Base-by-base conservation (phyloP, 1,139 yeast genomes). In the Geotrichum candidum region DNA sequence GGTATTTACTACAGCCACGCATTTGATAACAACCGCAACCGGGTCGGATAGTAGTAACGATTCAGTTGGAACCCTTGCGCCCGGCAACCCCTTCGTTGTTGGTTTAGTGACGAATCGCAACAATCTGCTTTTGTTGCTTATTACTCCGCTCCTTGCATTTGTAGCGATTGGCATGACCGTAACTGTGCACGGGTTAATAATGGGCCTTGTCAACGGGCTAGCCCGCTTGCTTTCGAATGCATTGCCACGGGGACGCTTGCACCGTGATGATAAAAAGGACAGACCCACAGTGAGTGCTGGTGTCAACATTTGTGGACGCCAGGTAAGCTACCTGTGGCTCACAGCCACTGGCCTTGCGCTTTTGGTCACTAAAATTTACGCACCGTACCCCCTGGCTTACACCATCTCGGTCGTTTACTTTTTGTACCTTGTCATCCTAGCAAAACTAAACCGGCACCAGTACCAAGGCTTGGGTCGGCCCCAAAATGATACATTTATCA, bases 301-400 rank as follows among this genome's bases (percentile, higher is more conserved):
- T 5, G 27, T 29, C 18, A 33, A 46, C 31, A 38, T 48, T 9
- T 2, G 18, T 5, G 29, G 29, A 2, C 45, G 13, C 13, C 45
- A 23, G 11, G 22, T 15, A 11, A 33, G 22, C 4, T 31, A 52
- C n/a, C 9, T 33, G 7, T 31, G 48, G 27, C 41, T 29, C 2
- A 6, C 53, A 15, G 41, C 52, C 2, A 23, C 50, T 2, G 25
- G 25, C 0, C 33, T 60, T 11, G 57, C 58, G 1, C 18, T 45
- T n/a, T 7, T 31, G 4, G 22, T 57, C 13, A 85, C 86, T 6
- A 76, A 85, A 29, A 72, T 84, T 52, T 87, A 84, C 70, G 74
- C 87, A 22, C 96, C 96, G 0, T 88, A 85, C 68, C 95, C 88
- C 68, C 79, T 88, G 68, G 88, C 86, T 0, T 87, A 80, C 68